These are phyloP conservation scores for Pseudogymnoascus sp. DNA, from an alignment of 2,329 filamentous ascomycete genomes.

Conservation along the genomic window DNA sequence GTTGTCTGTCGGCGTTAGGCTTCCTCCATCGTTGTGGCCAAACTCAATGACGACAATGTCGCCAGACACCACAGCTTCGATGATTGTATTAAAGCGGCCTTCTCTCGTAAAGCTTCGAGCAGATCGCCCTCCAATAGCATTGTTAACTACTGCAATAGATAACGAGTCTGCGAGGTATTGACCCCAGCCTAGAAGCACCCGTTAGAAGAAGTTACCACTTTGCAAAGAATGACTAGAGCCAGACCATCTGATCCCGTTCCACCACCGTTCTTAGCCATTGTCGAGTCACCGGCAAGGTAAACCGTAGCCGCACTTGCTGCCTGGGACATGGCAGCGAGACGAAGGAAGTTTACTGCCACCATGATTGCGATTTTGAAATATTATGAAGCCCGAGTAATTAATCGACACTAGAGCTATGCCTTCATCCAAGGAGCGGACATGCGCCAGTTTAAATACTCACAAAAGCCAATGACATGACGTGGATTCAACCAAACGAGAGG, in stretches of 20 bases:
- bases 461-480: not conserved
- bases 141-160: conserved; percentile 35
- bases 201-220: not conserved
- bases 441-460: not conserved
- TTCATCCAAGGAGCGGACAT: not conserved
- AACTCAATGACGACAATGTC: conserved; percentile 66
- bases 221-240: no score
- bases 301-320: conserved; percentile 8
- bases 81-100: conserved; percentile 52
- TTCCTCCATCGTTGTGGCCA: conserved; percentile 62
- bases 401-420: not conserved
- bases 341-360: not conserved
- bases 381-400: not conserved
- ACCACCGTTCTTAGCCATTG: conserved; percentile 16
- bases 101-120: conserved; percentile 59
- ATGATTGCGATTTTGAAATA: not conserved
- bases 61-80: conserved; percentile 41
- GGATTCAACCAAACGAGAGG: not conserved
- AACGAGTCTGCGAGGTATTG: conserved; percentile 15
- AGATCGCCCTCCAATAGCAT: conserved; percentile 55
- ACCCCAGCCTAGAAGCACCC: conserved; percentile 16
- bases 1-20: conserved; percentile 46
- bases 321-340: conserved; percentile 7
- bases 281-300: conserved; percentile 16
- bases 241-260: conserved; percentile 14